Base-by-base conservation (phyloP, 148 eudicot species). In the Agrostemma githago region DNA sequence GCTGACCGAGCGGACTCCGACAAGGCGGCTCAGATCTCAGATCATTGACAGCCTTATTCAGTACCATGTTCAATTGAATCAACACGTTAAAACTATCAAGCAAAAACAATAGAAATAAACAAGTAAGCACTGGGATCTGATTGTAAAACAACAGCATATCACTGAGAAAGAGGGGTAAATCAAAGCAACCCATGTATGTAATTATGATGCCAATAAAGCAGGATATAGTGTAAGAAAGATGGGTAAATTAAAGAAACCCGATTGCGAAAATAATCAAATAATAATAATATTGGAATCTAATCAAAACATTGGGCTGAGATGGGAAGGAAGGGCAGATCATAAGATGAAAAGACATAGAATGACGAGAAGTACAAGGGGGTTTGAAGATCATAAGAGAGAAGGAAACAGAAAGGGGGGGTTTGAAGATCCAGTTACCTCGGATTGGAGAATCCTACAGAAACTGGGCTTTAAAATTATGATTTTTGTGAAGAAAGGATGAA, bases 381-480 rank as follows among this genome's bases (percentile, higher is more conserved):
- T 61, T 20, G 39, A 66, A 5, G 71, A 75, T 57, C 78, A n/a
- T n/a, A 34, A n/a, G 34, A 11, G 16, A 6, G 44, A 40, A 26
- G 1, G 48, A 66, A 0, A 53, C 26, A 67, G 16, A 67, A 19
- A 53, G n/a, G 19, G 16, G 17, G 4, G 37, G 34, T 61, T 61
- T 20, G 39, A 66, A 5, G 71, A 75, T 57, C 78, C 72, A 67
- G 59, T 57, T 75, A 75, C 78, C 78, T 56, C 34, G 9, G 10
- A 40, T 7, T 26, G 64, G n/a, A 54, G 56, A 56, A n/a, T 21
- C 43, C 40, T 67, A 66, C 11, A 8, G 6, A 26, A 67, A 75
- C 78, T 75, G 78, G 78, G 78, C 78, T 75, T 70, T 26, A 26
- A 8, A 6, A 41, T 19, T 42, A 17, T 43, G 34, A 0, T 19